Conservation (phyloP, 768 basidiomycete genomes). For the Leccinellum luteum region DNA sequence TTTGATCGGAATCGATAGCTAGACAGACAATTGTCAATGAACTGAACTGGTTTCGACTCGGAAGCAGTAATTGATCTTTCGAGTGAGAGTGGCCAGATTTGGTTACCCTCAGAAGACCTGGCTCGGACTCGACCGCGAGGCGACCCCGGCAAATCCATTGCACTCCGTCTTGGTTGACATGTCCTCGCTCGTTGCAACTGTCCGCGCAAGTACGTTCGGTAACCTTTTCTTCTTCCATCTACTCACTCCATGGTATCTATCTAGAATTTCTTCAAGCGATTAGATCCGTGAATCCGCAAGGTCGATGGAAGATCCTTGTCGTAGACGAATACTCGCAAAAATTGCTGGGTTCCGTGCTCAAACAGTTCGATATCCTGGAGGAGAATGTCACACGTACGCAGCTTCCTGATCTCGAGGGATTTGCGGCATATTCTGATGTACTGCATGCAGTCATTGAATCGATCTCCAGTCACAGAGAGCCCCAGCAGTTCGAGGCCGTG, state of each 20-base stretch:
- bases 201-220: slow-evolving; percentile 43
- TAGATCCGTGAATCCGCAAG: slow-evolving; percentile 80
- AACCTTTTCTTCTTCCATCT: background rate
- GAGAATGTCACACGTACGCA: slow-evolving; percentile 93
- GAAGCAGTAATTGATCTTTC: background rate
- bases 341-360: slow-evolving; percentile 80
- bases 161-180: slow-evolving; percentile 11
- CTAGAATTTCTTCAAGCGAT: slow-evolving; percentile 86
- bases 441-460: slow-evolving; percentile 77
- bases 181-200: slow-evolving; percentile 47
- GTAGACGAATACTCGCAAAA: slow-evolving; percentile 91
- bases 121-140: background rate
- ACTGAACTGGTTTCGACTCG: background rate
- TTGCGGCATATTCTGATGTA: slow-evolving; percentile 7
- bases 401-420: background rate
- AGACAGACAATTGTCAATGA: background rate
- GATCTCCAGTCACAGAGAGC: slow-evolving; percentile 77
- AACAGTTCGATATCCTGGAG: slow-evolving; percentile 90
- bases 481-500: slow-evolving; percentile 87
- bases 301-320: slow-evolving; percentile 96
- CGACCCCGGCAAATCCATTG: background rate
- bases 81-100: slow-evolving; percentile 16
- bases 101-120: background rate
- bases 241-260: slow-evolving; percentile 3
- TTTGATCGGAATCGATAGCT: background rate